Evolutionary conservation across 1,139 yeast genomes (phyloP).

Genomic region (Geotrichum siamense): DNA sequence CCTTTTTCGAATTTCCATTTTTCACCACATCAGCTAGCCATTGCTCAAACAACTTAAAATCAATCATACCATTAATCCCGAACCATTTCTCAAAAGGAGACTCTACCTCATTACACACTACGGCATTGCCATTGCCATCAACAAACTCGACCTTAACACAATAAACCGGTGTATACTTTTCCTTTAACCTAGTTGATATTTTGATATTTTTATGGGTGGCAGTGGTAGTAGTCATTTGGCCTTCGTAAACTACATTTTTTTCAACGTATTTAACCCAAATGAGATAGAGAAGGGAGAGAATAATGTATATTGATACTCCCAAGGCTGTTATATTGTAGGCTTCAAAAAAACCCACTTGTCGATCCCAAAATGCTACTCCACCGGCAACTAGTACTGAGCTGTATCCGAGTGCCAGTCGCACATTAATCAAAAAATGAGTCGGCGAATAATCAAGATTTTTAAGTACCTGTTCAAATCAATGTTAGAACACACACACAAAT

Average conservation of each 20-base stretch:
- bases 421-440: slow-evolving; percentile 50
- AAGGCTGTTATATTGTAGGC: slow-evolving; percentile 39
- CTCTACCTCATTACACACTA: neutral
- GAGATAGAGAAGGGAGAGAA: slow-evolving; percentile 45
- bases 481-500: slow-evolving; percentile 24
- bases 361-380: slow-evolving; percentile 57
- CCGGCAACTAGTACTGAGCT: slow-evolving; percentile 61
- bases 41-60: slow-evolving; percentile 23
- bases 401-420: slow-evolving; percentile 63
- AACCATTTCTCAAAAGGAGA: slow-evolving; percentile 27
- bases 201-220: slow-evolving; percentile 24
- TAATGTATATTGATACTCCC: slow-evolving; percentile 45
- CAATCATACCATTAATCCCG: slow-evolving; percentile 28
- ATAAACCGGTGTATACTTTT: slow-evolving; percentile 44
- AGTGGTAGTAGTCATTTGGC: slow-evolving; percentile 35
- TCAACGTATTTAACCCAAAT: slow-evolving; percentile 46
- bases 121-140: neutral
- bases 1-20: slow-evolving; percentile 4
- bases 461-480: slow-evolving; percentile 35
- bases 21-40: slow-evolving; percentile 16
- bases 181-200: slow-evolving; percentile 28
- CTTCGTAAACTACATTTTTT: slow-evolving; percentile 55
- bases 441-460: slow-evolving; percentile 56
- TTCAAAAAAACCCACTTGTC: slow-evolving; percentile 45
- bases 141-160: slow-evolving; percentile 32